phyloP scores from a whole-genome alignment of 495 filamentous ascomycete species.

The Aspergillus avenaceus region DNA sequence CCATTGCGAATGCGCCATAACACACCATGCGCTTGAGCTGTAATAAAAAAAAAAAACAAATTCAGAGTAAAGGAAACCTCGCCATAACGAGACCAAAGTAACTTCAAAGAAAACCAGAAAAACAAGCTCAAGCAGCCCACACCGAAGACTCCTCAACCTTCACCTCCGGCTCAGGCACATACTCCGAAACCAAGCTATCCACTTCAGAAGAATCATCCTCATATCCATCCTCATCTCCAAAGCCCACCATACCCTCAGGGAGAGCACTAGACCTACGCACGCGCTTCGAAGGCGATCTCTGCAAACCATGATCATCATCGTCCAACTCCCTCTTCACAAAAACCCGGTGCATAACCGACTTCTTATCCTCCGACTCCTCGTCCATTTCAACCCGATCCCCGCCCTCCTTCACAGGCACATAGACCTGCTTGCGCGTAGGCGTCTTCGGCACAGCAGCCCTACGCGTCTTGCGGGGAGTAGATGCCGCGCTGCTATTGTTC shows the following conservation, averaged over 20 bases:
- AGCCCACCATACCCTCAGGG: slow-evolving; percentile 7
- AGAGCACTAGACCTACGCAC: slow-evolving; percentile 7
- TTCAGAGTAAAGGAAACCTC: too few relatives aligned
- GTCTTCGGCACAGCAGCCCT: neutral
- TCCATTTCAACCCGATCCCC: too few relatives aligned
- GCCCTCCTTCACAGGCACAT: neutral
- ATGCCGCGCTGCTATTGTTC: neutral
- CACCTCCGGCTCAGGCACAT: slow-evolving; percentile 12
- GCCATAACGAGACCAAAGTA: neutral
- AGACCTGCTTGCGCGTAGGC: slow-evolving; percentile 7
- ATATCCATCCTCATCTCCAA: slow-evolving; percentile 6
- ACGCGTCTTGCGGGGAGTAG: slow-evolving; percentile 14
- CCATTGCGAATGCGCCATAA: too few relatives aligned
- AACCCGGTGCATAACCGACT: neutral
- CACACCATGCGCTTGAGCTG: too few relatives aligned
- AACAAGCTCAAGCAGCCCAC: neutral
- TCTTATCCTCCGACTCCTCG: neutral
- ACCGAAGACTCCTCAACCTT: slow-evolving; percentile 1
- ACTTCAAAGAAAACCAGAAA: neutral
- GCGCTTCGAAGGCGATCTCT: slow-evolving; percentile 6
- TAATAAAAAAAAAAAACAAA: too few relatives aligned
- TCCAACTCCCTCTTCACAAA: neutral
- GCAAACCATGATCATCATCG: neutral
- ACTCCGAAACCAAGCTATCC: slow-evolving; percentile 15
- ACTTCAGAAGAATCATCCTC: slow-evolving; percentile 3